phyloP scores from a whole-genome alignment of 768 basidiomycete species.

The Lactarius sanguifluus region DNA sequence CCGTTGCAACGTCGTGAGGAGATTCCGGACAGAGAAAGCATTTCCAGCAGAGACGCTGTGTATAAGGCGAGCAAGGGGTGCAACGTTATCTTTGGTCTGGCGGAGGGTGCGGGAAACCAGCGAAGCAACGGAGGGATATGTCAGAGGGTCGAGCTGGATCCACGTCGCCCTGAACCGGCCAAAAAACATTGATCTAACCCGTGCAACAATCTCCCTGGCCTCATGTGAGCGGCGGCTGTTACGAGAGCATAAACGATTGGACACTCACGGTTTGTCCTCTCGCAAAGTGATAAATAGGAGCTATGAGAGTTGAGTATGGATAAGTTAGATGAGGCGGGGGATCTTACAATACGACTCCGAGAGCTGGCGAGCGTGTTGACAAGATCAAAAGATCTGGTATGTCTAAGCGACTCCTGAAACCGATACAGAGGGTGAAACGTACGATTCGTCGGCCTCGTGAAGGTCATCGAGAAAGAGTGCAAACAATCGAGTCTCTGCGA shows the following conservation, averaged over 20 bases:
- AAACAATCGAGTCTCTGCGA: conserved; percentile 68
- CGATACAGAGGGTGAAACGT: conserved; percentile 25
- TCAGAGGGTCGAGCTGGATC: conserved; percentile 63
- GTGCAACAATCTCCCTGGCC: conserved; percentile 43
- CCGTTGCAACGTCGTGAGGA: conserved; percentile 61
- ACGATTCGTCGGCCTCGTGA: conserved; percentile 75
- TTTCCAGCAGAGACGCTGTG: conserved; percentile 63
- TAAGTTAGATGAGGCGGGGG: not conserved
- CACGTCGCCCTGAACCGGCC: conserved; percentile 60
- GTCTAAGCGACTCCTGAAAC: conserved; percentile 4
- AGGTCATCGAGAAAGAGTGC: conserved; percentile 73
- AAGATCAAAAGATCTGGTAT: conserved; percentile 58
- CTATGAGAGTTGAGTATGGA: conserved; percentile 37
- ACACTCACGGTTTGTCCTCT: conserved; percentile 49
- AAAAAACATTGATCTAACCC: conserved; percentile 57
- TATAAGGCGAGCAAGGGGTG: conserved; percentile 54
- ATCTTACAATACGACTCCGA: conserved; percentile 59
- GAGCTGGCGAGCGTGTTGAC: conserved; percentile 64
- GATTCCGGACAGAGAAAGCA: conserved; percentile 65
- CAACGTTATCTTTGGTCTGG: conserved; percentile 54
- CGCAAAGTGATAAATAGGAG: conserved; percentile 64
- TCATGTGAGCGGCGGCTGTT: not conserved
- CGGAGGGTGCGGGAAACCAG: conserved; percentile 66
- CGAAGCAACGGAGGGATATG: conserved; percentile 53
- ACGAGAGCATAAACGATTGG: not conserved